Evolutionary conservation across 2,329 filamentous ascomycete genomes (phyloP), one percentile per base, ranked within the genome.

Genomic region (Diplodia intermedia): DNA sequence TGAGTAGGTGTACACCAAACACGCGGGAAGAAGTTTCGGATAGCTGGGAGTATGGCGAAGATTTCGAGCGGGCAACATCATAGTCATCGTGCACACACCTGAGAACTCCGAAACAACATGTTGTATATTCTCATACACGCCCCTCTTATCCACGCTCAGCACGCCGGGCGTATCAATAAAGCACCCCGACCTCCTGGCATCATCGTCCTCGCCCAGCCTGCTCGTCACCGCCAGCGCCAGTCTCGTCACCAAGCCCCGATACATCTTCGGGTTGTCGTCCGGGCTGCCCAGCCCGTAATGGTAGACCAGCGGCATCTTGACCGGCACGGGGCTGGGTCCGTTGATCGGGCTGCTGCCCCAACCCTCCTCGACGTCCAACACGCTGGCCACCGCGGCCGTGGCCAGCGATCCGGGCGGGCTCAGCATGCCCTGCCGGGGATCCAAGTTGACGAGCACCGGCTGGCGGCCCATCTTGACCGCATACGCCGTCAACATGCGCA

Each of bases 271-370:
- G 69, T 93, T 91, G 61, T 93, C 91, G 72, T 93, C 90, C 0
- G 92, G 87, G 70, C 85, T 88, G 65, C 87, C 85, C 70, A 91
- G 83, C 18, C 95, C 94, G 78, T 92, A 97, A 79, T 93, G 92
- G 77, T 97, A 97, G 33, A 94, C 93, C 66, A 99, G 82, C 5
- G 95, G 95, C 73, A 97, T 84, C 82, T 97, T 98, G 65, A 97
- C 92, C 0, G 94, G 94, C 20, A 97, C 89, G 0, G 89, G 87
- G 72, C 91, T 95, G 0, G 95, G 94, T 0, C 94, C 95, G 71
- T 91, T 96, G 73, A 94, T 97, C 0, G 94, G 94, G 73, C 92
- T 94, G 72, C 87, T 92, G 11, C 95, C 95, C 89, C 93, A 97
- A 8, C 91, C 92, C 70, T 93, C 90, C 74, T 94, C 91, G 0